Evolutionary conservation across 305 asterid genomes (phyloP), one percentile per base, ranked within the genome.

Genomic region (Fraxinus xanthoxyloides): DNA sequence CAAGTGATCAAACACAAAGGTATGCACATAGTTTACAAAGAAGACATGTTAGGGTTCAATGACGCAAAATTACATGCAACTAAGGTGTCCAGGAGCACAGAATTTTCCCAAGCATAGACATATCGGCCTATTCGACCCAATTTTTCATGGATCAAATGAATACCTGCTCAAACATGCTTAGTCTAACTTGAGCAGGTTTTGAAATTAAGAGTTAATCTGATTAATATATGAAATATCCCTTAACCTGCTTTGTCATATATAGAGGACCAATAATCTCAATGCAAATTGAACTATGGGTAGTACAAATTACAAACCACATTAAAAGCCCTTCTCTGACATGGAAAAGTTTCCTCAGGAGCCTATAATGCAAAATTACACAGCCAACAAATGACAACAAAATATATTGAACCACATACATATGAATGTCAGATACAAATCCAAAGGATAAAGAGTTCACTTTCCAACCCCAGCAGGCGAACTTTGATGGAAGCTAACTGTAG

Each of bases 351-450:
- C 73, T 65, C 21, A 12, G 36, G 10, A 26, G 36, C 73, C 73
- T 12, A 26, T 3, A 65, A 28, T 65, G 35, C 73, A 65, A 65
- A 69, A 36, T 7, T 34, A 79, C 40, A 28, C 80, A 30, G 61
- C 65, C 15, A 51, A 56, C 67, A 51, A 48, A 76, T 54, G 76
- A 76, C 59, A 8, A 70, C 48, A 26, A 34, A 79, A 23, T 17
- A 67, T 75, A 74, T 76, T 26, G 23, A 65, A 69, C 13, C 24
- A 79, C 80, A 76, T 65, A 26, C 36, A 28, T 65, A 65, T 59
- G 30, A 59, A 59, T 36, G 2, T 26, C 35, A 24, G n/a, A 65
- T 10, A 65, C 35, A 65, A 65, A 65, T 26, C 35, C 19, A 65
- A 65, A 65, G 32, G 73, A 24, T 65, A 9, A 26, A 65, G 73